A percentile compares a stretch with the other conserved stretches of the same genome.
Evolutionary conservation across 352 stramenopile genomes (phyloP).

Genomic region (Phytopythium aichiense): DNA sequence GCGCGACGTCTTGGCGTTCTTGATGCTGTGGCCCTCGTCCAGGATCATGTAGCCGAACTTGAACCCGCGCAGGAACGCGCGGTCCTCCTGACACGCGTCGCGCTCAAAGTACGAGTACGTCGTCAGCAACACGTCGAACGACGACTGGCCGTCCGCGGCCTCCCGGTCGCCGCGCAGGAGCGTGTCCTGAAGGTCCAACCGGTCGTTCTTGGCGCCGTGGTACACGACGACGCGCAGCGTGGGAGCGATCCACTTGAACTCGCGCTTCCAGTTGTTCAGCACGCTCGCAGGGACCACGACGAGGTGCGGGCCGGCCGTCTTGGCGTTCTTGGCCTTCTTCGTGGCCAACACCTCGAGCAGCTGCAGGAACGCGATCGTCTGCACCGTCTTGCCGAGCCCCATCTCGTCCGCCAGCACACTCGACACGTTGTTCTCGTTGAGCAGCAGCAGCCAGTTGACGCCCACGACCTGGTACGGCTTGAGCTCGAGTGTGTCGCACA

Average conservation of each 20-base stretch:
- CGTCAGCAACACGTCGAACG: slow-evolving; percentile 86
- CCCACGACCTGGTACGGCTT: slow-evolving; percentile 86
- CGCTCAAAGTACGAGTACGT: slow-evolving; percentile 92
- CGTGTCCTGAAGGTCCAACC: slow-evolving; percentile 49
- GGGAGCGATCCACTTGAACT: slow-evolving; percentile 92
- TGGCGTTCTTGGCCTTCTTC: slow-evolving; percentile 16
- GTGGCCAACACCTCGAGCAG: slow-evolving; percentile 50
- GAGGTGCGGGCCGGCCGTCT: slow-evolving; percentile 71
- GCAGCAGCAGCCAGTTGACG: slow-evolving; percentile 77
- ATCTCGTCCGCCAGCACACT: slow-evolving; percentile 87
- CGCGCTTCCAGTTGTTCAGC: slow-evolving; percentile 91
- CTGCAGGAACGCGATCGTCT: slow-evolving; percentile 79
- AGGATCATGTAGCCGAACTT: slow-evolving; percentile 91
- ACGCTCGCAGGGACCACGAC: slow-evolving; percentile 92
- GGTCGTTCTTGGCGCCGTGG: slow-evolving; percentile 63
- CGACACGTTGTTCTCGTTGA: slow-evolving; percentile 77
- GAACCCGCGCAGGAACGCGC: slow-evolving; percentile 72
- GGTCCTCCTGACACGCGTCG: slow-evolving; percentile 80
- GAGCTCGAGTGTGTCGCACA: slow-evolving; percentile 65
- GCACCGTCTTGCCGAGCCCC: slow-evolving; percentile 93
- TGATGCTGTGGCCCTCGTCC: slow-evolving; percentile 93
- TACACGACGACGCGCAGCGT: slow-evolving; percentile 86
- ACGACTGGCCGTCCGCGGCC: slow-evolving; percentile 13
- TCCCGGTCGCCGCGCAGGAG: slow-evolving; percentile 12
- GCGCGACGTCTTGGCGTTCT: slow-evolving; percentile 87